Conservation (phyloP, 179 eudicot species). For the Heliamphora pulchella region DNA sequence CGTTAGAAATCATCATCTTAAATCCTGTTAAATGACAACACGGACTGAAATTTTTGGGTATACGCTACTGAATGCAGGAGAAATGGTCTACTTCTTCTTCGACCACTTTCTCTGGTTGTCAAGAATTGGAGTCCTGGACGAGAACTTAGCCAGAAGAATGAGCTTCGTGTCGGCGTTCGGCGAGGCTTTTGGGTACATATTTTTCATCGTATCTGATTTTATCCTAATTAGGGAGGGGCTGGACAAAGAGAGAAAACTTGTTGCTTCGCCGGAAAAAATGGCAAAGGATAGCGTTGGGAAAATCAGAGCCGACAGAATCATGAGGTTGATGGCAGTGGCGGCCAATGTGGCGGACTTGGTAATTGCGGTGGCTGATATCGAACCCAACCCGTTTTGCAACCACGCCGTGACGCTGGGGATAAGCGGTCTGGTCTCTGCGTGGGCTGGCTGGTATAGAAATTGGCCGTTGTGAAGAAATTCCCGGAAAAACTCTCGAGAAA, state of each 20-base stretch:
- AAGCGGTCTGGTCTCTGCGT: constrained; percentile 93
- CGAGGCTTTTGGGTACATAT: constrained; percentile 75
- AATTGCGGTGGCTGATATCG: constrained; percentile 78
- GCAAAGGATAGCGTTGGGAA: constrained; percentile 26
- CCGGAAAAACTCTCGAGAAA: not conserved
- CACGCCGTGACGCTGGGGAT: constrained; percentile 76
- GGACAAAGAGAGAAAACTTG: constrained; percentile 33
- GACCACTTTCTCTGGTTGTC: constrained; percentile 90
- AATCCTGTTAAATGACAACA: too few species aligned
- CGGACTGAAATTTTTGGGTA: too few species aligned
- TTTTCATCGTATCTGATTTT: constrained; percentile 61
- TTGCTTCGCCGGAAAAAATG: constrained; percentile 16
- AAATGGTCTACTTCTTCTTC: constrained; percentile 94
- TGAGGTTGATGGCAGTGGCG: constrained; percentile 86
- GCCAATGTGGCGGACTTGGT: constrained; percentile 88
- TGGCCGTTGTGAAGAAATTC: constrained; percentile 61
- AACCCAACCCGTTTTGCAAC: constrained; percentile 84
- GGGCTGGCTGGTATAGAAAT: constrained; percentile 99
- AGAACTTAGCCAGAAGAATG: constrained; percentile 58
- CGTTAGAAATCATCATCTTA: too few species aligned
- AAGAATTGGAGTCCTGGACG: constrained; percentile 67
- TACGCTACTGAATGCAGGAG: constrained; percentile 58
- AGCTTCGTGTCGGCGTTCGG: constrained; percentile 92
- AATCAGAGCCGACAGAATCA: constrained; percentile 70
- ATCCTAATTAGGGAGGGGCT: constrained; percentile 56